Evolutionary conservation across 768 basidiomycete genomes (phyloP), one percentile per base, ranked within the genome.

Genomic region (Lentinula detonsa): DNA sequence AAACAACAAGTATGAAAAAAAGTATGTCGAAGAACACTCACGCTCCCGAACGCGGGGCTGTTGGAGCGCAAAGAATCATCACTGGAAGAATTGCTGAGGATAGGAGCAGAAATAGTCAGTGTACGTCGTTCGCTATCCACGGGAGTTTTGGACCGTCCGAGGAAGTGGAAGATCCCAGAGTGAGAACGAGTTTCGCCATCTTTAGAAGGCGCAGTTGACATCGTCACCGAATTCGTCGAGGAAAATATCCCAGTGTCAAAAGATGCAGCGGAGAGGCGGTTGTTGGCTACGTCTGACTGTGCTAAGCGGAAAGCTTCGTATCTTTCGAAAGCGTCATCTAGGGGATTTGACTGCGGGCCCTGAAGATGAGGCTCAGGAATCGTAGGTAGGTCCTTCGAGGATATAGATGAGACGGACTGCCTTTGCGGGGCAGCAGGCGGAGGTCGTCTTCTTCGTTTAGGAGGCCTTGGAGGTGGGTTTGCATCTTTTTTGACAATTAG

Each of bases 271-370:
- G 90, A 89, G 62, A 87, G 71, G 55, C 88, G 75, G 62, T 83
- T 84, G 51, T 73, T 66, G 59, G 74, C 78, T 21, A 68, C 63
- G 64, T 64, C 64, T 16, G 62, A 73, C 57, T 81, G 79, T 48
- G 72, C 74, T 67, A 85, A 83, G 68, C 84, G 84, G 73, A 87
- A 95, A n/a, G 86, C 78, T 70, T 95, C 91, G 68, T 96, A 97
- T 40, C 93, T 81, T 60, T 91, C 91, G 70, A 89, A 96, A 0
- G 95, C 95, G 70, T 96, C 93, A 66, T 93, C 88, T 40, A 90
- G 74, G 5, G 72, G 77, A 4, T 71, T 68, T 48, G 76, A 73
- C 63, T 81, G 76, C 5, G 39, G 40, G 48, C 82, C 77, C 11
- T 68, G 5, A 23, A 73, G 58, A 54, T 71, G 65, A 42, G 73